Conservation (phyloP, 768 basidiomycete species). For the Podaxis mareebaensis region DNA sequence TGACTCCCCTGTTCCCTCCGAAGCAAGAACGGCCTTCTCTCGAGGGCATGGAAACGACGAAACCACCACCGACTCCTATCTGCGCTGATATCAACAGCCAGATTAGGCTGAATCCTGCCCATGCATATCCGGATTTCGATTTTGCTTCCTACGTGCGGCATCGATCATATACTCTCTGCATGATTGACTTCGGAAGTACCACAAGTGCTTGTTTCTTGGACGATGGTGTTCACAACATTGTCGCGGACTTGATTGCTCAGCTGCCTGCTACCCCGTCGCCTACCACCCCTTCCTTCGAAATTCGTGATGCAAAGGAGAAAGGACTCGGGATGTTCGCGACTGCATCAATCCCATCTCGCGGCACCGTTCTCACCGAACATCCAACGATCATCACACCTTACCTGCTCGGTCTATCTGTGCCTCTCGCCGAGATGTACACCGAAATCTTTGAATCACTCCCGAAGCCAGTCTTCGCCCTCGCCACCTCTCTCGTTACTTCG, state of each 20-base stretch:
- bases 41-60: not conserved
- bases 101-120: conserved; percentile 23
- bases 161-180: conserved; percentile 27
- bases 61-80: conserved; percentile 1
- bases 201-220: conserved; percentile 32
- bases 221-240: conserved; percentile 27
- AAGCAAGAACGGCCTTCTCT: not conserved
- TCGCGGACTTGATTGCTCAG: conserved; percentile 20
- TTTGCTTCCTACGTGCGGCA: conserved; percentile 26
- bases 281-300: conserved; percentile 20
- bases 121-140: conserved; percentile 27
- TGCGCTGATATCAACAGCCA: conserved; percentile 19
- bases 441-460: conserved; percentile 33
- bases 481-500: conserved; percentile 4
- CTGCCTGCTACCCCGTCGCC: not conserved
- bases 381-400: conserved; percentile 40
- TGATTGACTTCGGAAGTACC: conserved; percentile 21
- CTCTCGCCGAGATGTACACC: conserved; percentile 27
- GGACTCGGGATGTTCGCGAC: conserved; percentile 39
- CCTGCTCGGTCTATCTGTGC: conserved; percentile 19
- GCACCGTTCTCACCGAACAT: conserved; percentile 38
- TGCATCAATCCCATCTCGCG: conserved; percentile 30
- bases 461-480: conserved; percentile 5
- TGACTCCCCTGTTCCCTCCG: not conserved
- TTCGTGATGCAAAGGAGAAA: conserved; percentile 28